Percentiles rank a stretch among this genome's conserved stretches.
Conservation (phyloP, 1,284 basidiomycete genomes). For the Calocybe gambosa region DNA sequence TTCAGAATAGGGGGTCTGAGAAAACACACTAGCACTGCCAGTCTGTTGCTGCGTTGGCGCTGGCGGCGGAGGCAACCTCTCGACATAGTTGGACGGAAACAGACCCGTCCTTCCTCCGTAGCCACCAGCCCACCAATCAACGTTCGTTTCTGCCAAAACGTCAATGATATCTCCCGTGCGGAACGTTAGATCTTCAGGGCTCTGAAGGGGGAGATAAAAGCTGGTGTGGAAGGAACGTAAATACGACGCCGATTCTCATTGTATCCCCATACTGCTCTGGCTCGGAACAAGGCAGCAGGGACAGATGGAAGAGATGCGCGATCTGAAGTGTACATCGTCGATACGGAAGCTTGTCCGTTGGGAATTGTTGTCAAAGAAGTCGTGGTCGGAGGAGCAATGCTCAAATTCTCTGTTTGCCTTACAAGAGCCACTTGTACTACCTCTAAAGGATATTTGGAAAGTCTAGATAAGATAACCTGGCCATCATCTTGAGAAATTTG, state of each 20-base stretch:
- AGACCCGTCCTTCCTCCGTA: conserved; percentile 52
- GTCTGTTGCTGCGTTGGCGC: conserved; percentile 5
- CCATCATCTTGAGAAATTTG: conserved; percentile 51
- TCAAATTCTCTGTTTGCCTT: conserved; percentile 9
- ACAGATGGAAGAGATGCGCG: conserved; percentile 21
- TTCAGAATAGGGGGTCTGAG: conserved; percentile 7
- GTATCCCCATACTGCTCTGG: conserved; percentile 59
- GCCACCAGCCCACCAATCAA: conserved; percentile 63
- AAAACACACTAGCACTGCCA: conserved; percentile 3
- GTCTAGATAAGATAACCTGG: conserved; percentile 42
- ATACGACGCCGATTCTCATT: conserved; percentile 43
- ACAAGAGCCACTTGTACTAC: background rate
- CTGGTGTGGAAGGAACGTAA: background rate
- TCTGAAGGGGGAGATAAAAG: conserved; percentile 28
- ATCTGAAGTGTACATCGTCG: conserved; percentile 5
- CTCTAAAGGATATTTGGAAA: conserved; percentile 26
- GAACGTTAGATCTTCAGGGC: conserved; percentile 57
- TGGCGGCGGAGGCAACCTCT: conserved; percentile 17
- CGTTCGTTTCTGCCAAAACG: conserved; percentile 52
- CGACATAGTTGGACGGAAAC: conserved; percentile 40
- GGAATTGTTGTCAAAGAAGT: conserved; percentile 12
- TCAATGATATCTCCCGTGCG: conserved; percentile 52
- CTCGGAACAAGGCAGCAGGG: conserved; percentile 29
- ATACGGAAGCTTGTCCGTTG: background rate
- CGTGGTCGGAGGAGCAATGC: conserved; percentile 10